Base-by-base conservation (phyloP, 768 basidiomycete species). In the Cystofilobasidium macerans region DNA sequence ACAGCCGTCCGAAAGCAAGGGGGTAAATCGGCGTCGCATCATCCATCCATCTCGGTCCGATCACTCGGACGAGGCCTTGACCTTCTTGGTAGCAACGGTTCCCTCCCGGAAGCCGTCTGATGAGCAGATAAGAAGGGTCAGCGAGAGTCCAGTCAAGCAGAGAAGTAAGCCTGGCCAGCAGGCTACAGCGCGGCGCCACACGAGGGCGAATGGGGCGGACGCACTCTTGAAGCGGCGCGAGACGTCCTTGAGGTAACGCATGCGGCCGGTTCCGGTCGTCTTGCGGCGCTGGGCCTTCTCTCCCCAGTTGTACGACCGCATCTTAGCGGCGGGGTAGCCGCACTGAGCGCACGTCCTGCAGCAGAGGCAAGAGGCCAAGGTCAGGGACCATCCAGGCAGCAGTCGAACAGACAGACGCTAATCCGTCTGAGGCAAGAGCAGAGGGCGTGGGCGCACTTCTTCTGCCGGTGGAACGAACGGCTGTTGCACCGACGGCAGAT, bases 231-330 rank as follows among this genome's bases (percentile, higher is more conserved):
- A 98, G 72, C 90, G 84, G 76, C 93, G 84, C 73, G 87, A 85
- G 48, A 98, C 94, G 61, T 82, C 78, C 82, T 92, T 95, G 78
- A 98, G 82, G 83, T 91, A 85, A 68, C 81, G 80, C 92, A 95
- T 95, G 75, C 93, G 83, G 71, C 94, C 94, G 71, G 94, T 93
- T 68, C 95, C 95, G 67, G 74, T 76, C 71, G 94, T 98, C 86
- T 94, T 95, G 85, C 94, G 87, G 79, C 95, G 87, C 85, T 98
- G 97, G 62, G 95, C 95, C 84, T 99, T 99, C 77, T 85, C 83
- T 71, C 92, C 91, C 95, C 95, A 98, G 80, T 97, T 88, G 79
- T 85, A 98, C 73, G 89, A 92, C 75, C 94, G 85, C 73, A 94
- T 79, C 80, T 89, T 98, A 63, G 95, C 93, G 64, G 90, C 80